Percentiles rank a stretch among this genome's conserved stretches.
Evolutionary conservation across 352 stramenopile genomes (phyloP).

Genomic region (Stramenopiles sp.): DNA sequence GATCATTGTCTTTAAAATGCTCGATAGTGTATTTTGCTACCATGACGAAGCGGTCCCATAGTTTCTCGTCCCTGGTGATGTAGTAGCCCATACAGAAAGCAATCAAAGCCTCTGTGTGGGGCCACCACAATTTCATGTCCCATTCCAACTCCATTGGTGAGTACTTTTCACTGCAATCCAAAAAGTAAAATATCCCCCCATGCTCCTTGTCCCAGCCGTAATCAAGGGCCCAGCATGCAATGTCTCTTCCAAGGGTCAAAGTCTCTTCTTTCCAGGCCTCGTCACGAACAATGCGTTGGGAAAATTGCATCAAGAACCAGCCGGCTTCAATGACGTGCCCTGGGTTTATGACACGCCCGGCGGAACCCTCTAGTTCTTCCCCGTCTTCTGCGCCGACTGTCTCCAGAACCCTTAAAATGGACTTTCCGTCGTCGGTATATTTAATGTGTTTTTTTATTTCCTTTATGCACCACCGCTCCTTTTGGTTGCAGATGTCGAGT

Average conservation of each 20-base stretch:
- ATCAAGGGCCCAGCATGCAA: background rate
- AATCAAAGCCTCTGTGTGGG: constrained; percentile 15
- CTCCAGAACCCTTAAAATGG: background rate
- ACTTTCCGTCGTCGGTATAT: background rate
- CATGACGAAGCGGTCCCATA: background rate
- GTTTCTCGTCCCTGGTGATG: constrained; percentile 9
- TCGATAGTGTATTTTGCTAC: constrained; percentile 11
- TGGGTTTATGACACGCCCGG: background rate
- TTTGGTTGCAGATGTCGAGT: background rate
- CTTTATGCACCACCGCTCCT: background rate
- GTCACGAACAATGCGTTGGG: background rate
- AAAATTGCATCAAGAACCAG: background rate
- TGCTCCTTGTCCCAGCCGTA: background rate
- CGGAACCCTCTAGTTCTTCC: background rate
- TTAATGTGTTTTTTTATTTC: constrained; percentile 5
- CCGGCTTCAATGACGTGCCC: background rate
- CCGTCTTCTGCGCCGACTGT: background rate
- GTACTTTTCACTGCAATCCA: background rate
- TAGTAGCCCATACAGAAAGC: constrained; percentile 13
- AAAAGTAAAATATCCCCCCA: background rate
- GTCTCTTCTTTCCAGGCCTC: background rate
- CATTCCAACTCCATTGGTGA: background rate
- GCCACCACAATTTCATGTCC: constrained; percentile 17
- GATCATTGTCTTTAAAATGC: constrained; percentile 1
- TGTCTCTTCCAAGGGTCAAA: background rate